Evolutionary conservation across 345 rosid species (phyloP).

Genomic region (Syzygium aromaticum): DNA sequence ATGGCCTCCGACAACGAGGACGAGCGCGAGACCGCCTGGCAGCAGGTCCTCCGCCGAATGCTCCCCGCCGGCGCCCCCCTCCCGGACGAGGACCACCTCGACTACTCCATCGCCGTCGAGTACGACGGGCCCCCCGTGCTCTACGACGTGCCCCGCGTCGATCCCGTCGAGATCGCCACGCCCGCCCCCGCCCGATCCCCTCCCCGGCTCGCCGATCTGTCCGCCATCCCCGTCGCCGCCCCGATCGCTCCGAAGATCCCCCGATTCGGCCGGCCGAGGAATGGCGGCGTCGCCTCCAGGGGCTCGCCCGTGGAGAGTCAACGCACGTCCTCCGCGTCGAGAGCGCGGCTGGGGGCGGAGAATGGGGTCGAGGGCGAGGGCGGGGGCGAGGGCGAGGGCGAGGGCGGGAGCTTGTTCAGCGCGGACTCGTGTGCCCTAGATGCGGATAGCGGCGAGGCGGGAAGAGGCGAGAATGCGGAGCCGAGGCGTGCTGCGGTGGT

Average conservation of each 20-base stretch:
- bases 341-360: not conserved
- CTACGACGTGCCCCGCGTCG: conserved; percentile 34
- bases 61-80: conserved; percentile 31
- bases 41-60: conserved; percentile 24
- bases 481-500: conserved; percentile 14
- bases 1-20: conserved; percentile 7
- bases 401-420: conserved; percentile 4
- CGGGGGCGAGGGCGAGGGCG: not conserved
- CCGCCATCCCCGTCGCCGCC: conserved; percentile 14
- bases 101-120: conserved; percentile 50
- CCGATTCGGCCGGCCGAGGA: conserved; percentile 12
- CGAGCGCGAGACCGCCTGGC: conserved; percentile 17
- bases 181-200: conserved; percentile 12
- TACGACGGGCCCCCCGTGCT: conserved; percentile 52
- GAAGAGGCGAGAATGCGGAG: conserved; percentile 2
- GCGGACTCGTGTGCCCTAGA: not conserved
- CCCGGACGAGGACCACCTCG: conserved; percentile 37
- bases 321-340: conserved; percentile 7
- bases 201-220: conserved; percentile 1
- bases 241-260: conserved; percentile 13
- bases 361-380: not conserved
- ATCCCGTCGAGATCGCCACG: conserved; percentile 26
- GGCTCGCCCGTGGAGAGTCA: conserved; percentile 7
- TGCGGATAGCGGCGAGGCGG: not conserved
- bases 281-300: conserved; percentile 4